phyloP scores from a whole-genome alignment of 345 rosid genomes.

The Eucalyptus marginata region DNA sequence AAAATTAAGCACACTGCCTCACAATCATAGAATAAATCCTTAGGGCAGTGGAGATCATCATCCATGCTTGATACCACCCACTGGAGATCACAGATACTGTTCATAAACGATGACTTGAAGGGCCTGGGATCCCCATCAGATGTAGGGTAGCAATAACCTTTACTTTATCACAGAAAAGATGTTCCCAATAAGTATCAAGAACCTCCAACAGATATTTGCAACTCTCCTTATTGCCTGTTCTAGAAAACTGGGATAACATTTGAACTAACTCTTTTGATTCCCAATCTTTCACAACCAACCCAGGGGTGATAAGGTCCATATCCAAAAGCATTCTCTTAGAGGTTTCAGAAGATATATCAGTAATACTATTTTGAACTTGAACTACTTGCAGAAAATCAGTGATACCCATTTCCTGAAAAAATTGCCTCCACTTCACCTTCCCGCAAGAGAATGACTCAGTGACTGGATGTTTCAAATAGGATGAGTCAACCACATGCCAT shows the following conservation, averaged over 20 bases:
- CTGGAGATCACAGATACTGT: constrained; percentile 36
- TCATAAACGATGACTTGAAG: constrained; percentile 62
- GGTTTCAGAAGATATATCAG: constrained; percentile 22
- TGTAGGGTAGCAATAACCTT: constrained; percentile 19
- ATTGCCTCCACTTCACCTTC: constrained; percentile 69
- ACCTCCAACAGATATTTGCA: constrained; percentile 62
- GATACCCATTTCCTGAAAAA: constrained; percentile 76
- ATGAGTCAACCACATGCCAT: constrained; percentile 71
- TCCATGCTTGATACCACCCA: constrained; percentile 86
- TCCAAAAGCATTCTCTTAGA: constrained; percentile 12
- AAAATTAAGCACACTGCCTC: constrained; percentile 67
- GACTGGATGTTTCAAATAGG: constrained; percentile 74
- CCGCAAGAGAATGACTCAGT: constrained; percentile 28
- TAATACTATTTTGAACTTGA: constrained; percentile 49
- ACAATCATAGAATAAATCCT: constrained; percentile 68
- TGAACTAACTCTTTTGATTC: constrained; percentile 65
- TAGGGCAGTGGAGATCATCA: constrained; percentile 55
- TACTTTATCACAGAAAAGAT: constrained; percentile 46
- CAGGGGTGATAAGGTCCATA: constrained; percentile 17
- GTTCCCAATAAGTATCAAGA: constrained; percentile 76
- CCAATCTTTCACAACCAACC: constrained; percentile 64
- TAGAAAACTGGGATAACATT: constrained; percentile 36
- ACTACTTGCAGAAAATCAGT: constrained; percentile 77
- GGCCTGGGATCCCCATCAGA: constrained; percentile 17
- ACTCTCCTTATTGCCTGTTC: constrained; percentile 30